Base-by-base conservation (phyloP, 805 yeast species). In the Cyberlindnera japonica region DNA sequence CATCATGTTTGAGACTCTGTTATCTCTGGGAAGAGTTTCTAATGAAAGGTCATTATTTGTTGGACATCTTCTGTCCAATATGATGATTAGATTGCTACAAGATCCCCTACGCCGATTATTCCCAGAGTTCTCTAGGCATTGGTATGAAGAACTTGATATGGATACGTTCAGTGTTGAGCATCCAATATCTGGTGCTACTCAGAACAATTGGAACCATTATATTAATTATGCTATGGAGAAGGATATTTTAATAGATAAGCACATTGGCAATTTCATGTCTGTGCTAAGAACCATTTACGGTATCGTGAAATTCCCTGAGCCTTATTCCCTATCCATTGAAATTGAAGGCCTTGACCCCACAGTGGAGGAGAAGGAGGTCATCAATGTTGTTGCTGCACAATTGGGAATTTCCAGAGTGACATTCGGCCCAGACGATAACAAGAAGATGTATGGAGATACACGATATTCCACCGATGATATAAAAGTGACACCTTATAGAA, bases 181-280 rank as follows among this genome's bases (percentile, higher is more conserved):
- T 5, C 22, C 23, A 12, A 12, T 10, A 5, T 7, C 26, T 11
- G 16, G 11, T 5, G 10, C 20, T 9, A 5, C 21, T 4, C 3
- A 37, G 8, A 50, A 50, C 36, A 35, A 26, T 11, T 50, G 54
- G 54, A 20, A 36, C 12, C 42, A 46, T 21, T 43, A 46, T 28
- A 46, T 50, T 28, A 35, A 23, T n/a, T 50, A 48, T 24, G 37
- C 37, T 10, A 29, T 48, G 2, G 44, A 38, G 20, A 15, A 8
- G 23, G 18, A 15, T 3, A 13, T 24, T n/a, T 17, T 7, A 6
- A 8, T 16, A 4, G 24, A 25, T 12, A 16, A 14, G 14, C 31
- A 41, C 4, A 27, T 35, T 4, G 22, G 17, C 7, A 5, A 7
- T 3, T 9, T 43, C 10, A n/a, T 38, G 34, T 37, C 27, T 7